Conservation (phyloP, 805 yeast genomes). For the Saturnispora zaruensis region DNA sequence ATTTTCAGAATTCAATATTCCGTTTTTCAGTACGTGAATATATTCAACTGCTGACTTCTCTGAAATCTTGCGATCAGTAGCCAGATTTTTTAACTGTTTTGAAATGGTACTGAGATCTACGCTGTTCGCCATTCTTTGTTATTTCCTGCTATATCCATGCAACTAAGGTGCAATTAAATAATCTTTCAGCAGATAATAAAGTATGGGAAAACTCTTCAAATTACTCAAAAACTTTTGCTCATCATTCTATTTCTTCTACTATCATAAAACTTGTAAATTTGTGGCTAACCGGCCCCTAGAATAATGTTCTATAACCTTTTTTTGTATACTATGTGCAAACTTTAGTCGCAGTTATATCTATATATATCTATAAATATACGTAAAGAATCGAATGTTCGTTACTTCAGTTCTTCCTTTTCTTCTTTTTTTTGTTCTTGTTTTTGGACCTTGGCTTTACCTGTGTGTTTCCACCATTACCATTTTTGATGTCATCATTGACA, state of each 20-base stretch:
- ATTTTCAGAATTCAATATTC: constrained; percentile 15
- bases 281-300: no score
- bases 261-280: no score
- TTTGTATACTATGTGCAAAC: no score
- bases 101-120: constrained; percentile 22
- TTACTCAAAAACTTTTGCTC: neutral
- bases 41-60: constrained; percentile 1
- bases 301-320: no score
- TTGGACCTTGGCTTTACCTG: neutral
- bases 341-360: no score
- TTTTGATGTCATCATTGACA: neutral
- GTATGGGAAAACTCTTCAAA: neutral
- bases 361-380: no score
- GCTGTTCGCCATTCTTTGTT: neutral
- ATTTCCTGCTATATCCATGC: neutral
- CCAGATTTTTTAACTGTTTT: constrained; percentile 22
- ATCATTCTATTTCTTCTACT: neutral
- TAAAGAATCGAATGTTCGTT: no score
- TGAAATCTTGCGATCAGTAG: constrained; percentile 7
- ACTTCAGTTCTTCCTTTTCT: neutral
- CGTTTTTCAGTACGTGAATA: neutral
- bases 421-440: neutral
- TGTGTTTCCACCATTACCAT: neutral
- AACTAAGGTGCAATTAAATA: neutral
- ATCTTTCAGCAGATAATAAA: neutral